Evolutionary conservation across 768 basidiomycete genomes (phyloP).

Genomic region (Boletus subcaerulescens): DNA sequence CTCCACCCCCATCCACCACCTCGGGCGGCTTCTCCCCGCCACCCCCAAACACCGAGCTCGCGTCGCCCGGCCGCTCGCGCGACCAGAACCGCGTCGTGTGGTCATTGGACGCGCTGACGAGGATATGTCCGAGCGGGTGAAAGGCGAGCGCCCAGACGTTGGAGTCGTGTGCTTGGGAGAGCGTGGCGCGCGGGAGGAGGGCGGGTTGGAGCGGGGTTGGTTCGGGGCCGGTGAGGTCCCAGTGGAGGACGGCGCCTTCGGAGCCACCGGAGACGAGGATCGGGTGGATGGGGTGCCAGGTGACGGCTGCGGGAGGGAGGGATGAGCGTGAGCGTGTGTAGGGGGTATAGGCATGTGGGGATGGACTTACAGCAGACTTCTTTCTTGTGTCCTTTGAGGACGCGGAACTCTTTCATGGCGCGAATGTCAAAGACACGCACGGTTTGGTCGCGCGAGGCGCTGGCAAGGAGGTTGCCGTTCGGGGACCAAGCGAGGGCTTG

Average conservation of each 20-base stretch:
- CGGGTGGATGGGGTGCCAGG: constrained; percentile 96
- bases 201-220: constrained; percentile 37
- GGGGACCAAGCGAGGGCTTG: constrained; percentile 93
- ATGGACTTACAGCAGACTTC: constrained; percentile 87
- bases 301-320: constrained; percentile 54
- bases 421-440: constrained; percentile 97
- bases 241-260: constrained; percentile 92
- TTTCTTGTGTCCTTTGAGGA: constrained; percentile 95
- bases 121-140: constrained; percentile 94
- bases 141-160: constrained; percentile 95
- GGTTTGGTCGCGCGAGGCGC: constrained; percentile 92
- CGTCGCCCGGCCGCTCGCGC: constrained; percentile 84
- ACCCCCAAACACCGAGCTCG: constrained; percentile 69
- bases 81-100: constrained; percentile 99
- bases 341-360: background rate
- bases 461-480: constrained; percentile 90
- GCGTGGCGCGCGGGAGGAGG: constrained; percentile 68
- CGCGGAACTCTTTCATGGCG: constrained; percentile 92
- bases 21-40: constrained; percentile 86
- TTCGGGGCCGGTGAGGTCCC: constrained; percentile 76
- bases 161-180: constrained; percentile 97
- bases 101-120: constrained; percentile 94
- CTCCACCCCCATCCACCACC: constrained; percentile 52
- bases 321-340: background rate
- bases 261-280: constrained; percentile 92